Evolutionary conservation across 805 yeast species (phyloP).

Genomic region (Lipomyces yamadae): DNA sequence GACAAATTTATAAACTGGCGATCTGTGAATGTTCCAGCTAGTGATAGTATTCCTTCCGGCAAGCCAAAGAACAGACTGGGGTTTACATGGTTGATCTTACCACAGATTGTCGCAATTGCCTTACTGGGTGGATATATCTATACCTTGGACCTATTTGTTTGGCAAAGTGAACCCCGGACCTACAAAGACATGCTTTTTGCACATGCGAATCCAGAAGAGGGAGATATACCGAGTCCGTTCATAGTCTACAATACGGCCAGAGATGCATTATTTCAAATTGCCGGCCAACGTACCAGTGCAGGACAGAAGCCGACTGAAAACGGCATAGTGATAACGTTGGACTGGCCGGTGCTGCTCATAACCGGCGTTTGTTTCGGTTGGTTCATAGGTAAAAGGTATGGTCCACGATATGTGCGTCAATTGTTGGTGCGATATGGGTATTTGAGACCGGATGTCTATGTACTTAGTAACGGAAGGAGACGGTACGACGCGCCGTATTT

Average conservation of each 20-base stretch:
- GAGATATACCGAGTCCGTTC: neutral
- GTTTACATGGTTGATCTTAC: neutral
- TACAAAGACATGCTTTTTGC: neutral
- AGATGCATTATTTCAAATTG: conserved; percentile 1
- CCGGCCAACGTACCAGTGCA: neutral
- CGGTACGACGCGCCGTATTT: conserved; percentile 12
- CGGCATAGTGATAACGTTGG: neutral
- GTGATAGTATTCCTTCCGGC: neutral
- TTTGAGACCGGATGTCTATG: conserved; percentile 14
- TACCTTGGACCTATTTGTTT: neutral
- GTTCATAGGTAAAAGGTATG: conserved; percentile 7
- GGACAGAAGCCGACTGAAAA: neutral
- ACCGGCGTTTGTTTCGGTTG: neutral
- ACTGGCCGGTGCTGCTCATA: conserved; percentile 4
- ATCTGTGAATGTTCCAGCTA: neutral
- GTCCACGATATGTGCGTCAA: conserved; percentile 13
- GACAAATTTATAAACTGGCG: conserved; percentile 15
- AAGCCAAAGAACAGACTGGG: neutral
- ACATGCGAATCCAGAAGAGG: neutral
- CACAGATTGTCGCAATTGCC: neutral
- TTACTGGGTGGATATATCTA: neutral
- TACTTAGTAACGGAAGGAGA: conserved; percentile 1
- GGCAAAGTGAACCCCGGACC: neutral
- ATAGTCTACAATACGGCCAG: conserved; percentile 3
- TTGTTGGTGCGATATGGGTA: conserved; percentile 12